These are phyloP conservation scores for Talaromyces marneffei DNA, from an alignment of 2,329 filamentous ascomycete genomes.

Conservation along the genomic window DNA sequence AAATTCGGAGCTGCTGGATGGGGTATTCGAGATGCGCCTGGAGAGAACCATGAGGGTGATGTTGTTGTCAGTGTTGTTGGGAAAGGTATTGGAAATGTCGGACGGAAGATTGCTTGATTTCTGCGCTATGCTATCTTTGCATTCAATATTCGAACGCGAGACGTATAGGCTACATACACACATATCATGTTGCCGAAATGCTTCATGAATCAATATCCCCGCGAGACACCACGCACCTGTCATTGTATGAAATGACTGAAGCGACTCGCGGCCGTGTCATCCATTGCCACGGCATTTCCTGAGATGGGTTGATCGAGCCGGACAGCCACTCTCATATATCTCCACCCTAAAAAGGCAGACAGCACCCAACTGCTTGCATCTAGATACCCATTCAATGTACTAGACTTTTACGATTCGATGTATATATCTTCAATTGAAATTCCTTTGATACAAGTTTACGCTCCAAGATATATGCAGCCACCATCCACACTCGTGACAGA, in stretches of 20 bases:
- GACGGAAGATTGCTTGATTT: conserved; percentile 70
- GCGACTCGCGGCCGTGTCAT: background rate
- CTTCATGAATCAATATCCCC: background rate
- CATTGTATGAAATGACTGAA: background rate
- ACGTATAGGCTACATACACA: no score
- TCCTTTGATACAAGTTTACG: background rate
- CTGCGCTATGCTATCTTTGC: no score
- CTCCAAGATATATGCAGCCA: background rate
- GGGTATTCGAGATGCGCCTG: conserved; percentile 73
- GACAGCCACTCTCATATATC: background rate
- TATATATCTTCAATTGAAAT: background rate
- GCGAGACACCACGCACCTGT: background rate
- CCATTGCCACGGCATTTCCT: background rate
- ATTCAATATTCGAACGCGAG: background rate
- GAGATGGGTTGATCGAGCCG: background rate
- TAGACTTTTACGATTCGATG: background rate
- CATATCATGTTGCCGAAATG: background rate
- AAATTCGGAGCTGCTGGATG: conserved; percentile 87
- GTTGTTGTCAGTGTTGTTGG: conserved; percentile 89
- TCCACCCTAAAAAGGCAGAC: background rate
- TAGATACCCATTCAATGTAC: background rate
- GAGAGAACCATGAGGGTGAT: conserved; percentile 59
- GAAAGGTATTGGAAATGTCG: conserved; percentile 87
- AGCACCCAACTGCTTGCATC: background rate
- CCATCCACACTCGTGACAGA: background rate